Evolutionary conservation across 805 yeast species (phyloP), one percentile per base, ranked within the genome.

Genomic region (Kodamaea hsintzibuensis): DNA sequence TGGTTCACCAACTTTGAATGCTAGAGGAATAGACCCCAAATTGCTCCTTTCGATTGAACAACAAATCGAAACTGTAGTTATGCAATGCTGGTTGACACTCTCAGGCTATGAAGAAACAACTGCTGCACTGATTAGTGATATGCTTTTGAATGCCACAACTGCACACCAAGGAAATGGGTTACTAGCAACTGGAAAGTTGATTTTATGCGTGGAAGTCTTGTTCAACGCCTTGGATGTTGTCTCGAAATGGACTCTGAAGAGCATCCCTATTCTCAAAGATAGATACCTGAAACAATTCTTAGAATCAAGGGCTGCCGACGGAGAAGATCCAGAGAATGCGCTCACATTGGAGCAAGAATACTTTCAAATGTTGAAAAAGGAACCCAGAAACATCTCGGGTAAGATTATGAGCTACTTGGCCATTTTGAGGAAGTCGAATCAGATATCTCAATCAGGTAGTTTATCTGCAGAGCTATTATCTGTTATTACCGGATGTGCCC

Each of bases 341-440:
- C 33, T 45, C 3, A 46, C 52, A 3, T 30, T 56, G 10, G 69
- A 65, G 16, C 62, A 60, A 17, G 66, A 69, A 51, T 69, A 65
- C 55, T 77, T 67, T 58, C 80, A 62, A 60, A 69, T 63, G 4
- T 64, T 82, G 38, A 70, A 72, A 27, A 82, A 74, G 52, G 90
- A 89, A 69, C 97, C 99, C 10, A 80, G 96, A 64, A 88, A 88
- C 50, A 78, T 95, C 49, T 88, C 97, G 7, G 91, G 96, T 6
- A 92, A 91, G 66, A 79, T 95, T 7, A 92, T 95, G 87, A 84
- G 90, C 48, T 93, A 91, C 71, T 79, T 95, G 66, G 91, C 96
- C 0, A 79, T 91, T 35, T 72, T 95, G 43, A 78, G 97, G 57
- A 91, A 89, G 62, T 76, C 83, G 0, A 58, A 69, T 60, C 70